Evolutionary conservation across 352 stramenopile genomes (phyloP), one percentile per base, ranked within the genome.

Genomic region (Phytophthora agathidicida): DNA sequence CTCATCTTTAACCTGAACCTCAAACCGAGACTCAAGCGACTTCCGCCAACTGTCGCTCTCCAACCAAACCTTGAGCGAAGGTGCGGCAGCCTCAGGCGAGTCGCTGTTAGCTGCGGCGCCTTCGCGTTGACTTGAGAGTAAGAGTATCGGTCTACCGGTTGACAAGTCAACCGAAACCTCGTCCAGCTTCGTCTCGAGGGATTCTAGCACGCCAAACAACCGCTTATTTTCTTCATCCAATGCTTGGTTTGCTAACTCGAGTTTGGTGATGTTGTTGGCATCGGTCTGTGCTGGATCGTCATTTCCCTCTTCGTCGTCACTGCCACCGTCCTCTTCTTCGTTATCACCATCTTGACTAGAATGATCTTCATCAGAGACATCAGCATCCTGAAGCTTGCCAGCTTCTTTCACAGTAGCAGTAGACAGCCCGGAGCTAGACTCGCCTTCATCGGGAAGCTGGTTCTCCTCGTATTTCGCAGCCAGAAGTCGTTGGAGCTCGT

Each of bases 51-150:
- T 78, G 30, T 85, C 77, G 30, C 67, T 80, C 42, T 80, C 67
- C 7, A 89, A 20, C 77, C 76, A 89, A n/a, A 78, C 65, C 46
- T 87, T 86, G 24, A 87, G 62, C 3, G 76, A 73, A 45, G 58
- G 58, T 22, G 58, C 57, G 22, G 64, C 58, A 57, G 45, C 39
- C 46, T 68, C 49, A 23, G 31, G 51, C 31, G 16, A 48, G 19
- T 50, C 46, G 19, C 24, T 46, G 6, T 10, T 27, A 38, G 9
- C 60, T 6, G 46, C 26, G 7, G 44, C 35, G 14, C 16, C 20
- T 26, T 35, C 42, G 11, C 37, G 31, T 13, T 38, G 19, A 17
- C 19, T 46, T 13, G 50, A 69, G 16, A 81, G 69, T 24, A 59
- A 67, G 35, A 85, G 33, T 32, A 78, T 65, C 10, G 71, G 70